These are phyloP conservation scores for Coprinopsis strossmayeri DNA, from an alignment of 768 basidiomycete species.

Conservation along the genomic window DNA sequence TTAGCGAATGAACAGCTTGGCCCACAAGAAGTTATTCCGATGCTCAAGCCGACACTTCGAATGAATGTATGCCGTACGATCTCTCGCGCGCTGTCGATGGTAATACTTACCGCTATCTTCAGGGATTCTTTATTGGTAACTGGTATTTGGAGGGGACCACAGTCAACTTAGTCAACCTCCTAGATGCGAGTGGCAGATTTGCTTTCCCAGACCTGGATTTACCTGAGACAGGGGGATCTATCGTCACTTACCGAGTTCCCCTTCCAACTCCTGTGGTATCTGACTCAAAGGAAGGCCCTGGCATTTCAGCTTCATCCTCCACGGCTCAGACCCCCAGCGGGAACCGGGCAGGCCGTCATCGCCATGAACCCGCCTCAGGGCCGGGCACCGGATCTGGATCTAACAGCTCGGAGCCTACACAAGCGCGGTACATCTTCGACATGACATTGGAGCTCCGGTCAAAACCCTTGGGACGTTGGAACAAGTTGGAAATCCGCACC, in stretches of 20 bases:
- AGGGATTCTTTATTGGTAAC: conserved; percentile 69
- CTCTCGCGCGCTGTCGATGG: too few species aligned
- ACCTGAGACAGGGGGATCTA: background rate
- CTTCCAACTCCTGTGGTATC: background rate
- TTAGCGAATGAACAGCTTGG: conserved; percentile 72
- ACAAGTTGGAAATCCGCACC: conserved; percentile 64
- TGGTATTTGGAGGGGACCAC: conserved; percentile 65
- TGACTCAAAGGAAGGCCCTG: too few species aligned
- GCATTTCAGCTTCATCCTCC: too few species aligned
- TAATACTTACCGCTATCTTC: too few species aligned
- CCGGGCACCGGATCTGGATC: too few species aligned
- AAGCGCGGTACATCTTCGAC: conserved; percentile 67
- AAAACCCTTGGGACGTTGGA: conserved; percentile 80
- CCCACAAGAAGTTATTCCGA: conserved; percentile 67
- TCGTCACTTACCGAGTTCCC: background rate
- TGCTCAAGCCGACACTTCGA: conserved; percentile 68
- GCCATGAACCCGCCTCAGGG: background rate
- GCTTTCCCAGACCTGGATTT: background rate
- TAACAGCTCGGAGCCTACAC: too few species aligned
- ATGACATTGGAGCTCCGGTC: conserved; percentile 71
- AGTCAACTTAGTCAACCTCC: conserved; percentile 56
- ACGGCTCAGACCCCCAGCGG: too few species aligned
- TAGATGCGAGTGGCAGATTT: conserved; percentile 45
- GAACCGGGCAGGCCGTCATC: too few species aligned
- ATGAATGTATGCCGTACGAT: conserved; percentile 77